phyloP scores from a whole-genome alignment of 2,329 filamentous ascomycete genomes.

The Cytospora chrysosperma region DNA sequence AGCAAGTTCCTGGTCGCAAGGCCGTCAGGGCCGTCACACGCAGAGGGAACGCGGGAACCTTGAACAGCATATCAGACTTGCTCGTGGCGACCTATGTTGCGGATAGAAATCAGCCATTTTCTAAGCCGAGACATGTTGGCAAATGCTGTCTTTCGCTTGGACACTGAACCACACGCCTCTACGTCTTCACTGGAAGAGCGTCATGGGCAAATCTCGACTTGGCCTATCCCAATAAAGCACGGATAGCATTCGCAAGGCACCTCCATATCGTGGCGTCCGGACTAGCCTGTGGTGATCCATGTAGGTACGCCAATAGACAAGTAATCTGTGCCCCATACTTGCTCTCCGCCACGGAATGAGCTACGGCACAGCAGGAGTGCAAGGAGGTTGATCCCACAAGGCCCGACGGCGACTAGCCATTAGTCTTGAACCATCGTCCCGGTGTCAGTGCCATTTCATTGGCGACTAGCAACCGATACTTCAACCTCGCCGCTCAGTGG shows the following conservation, averaged over 20 bases:
- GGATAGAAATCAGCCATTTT: background rate
- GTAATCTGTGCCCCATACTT: background rate
- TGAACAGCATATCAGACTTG: background rate
- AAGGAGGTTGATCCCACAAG: background rate
- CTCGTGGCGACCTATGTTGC: background rate
- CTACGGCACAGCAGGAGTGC: background rate
- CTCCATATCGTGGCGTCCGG: too few species aligned
- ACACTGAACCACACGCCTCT: background rate
- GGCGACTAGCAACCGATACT: background rate
- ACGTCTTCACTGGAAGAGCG: background rate
- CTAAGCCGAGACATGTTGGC: background rate
- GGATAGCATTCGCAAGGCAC: too few species aligned
- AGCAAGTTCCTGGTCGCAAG: background rate
- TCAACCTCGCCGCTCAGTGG: background rate
- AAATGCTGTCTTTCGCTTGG: background rate
- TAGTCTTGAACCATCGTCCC: background rate
- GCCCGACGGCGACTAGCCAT: background rate
- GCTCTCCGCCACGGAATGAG: background rate
- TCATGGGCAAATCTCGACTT: too few species aligned
- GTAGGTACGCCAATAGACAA: too few species aligned
- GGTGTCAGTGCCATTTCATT: background rate
- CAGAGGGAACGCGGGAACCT: background rate
- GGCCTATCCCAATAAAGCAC: too few species aligned
- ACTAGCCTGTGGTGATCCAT: too few species aligned
- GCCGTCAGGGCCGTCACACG: background rate